Base-by-base conservation (phyloP, 192 early-diverging fungal genomes). In the Coemansia sp. region DNA sequence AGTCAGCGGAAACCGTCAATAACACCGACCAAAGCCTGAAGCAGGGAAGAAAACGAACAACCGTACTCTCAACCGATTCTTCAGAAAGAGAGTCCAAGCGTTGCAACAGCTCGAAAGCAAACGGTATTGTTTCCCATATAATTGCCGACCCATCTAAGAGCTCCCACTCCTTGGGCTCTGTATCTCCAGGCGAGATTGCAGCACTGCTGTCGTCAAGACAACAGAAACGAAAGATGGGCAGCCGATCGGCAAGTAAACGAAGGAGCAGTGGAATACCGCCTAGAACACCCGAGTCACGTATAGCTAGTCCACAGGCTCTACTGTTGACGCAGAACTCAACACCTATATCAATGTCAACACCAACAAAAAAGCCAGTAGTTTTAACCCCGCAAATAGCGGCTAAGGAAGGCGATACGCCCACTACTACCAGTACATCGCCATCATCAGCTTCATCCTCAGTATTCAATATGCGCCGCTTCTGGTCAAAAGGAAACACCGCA, bases 151-250 rank as follows among this genome's bases (percentile, higher is more conserved):
- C 57, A 37, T 37, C 39, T 4, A n/a, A 26, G 40, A 7, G 13
- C 8, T n/a, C 57, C 10, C 12, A 39, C 21, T 15, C 56, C 0
- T 41, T 66, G 7, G 64, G 59, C 63, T 41, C 41, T 7, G 69
- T 74, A 15, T 69, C 78, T 12, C 69, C 73, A 10, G 67, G 67
- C 8, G 73, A 75, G 49, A 72, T 80, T 5, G 73, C 78, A 16
- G 73, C 78, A 6, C 42, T 80, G 43, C 67, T 75, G 11, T 75
- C 70, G 22, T 69, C 69, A 5, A 72, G 61, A 16, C 49, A 55
- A 4, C 66, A 45, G 19, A 62, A 41, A 61, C 57, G 61, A 21
- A 41, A 42, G 54, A 39, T 13, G 6, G 51, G 54, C 0, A 19
- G 1, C 13, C 37, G 63, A 26, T n/a, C 40, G 62, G 36, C 52